phyloP scores from a whole-genome alignment of 306 rosid species.

The Cercis canadensis region DNA sequence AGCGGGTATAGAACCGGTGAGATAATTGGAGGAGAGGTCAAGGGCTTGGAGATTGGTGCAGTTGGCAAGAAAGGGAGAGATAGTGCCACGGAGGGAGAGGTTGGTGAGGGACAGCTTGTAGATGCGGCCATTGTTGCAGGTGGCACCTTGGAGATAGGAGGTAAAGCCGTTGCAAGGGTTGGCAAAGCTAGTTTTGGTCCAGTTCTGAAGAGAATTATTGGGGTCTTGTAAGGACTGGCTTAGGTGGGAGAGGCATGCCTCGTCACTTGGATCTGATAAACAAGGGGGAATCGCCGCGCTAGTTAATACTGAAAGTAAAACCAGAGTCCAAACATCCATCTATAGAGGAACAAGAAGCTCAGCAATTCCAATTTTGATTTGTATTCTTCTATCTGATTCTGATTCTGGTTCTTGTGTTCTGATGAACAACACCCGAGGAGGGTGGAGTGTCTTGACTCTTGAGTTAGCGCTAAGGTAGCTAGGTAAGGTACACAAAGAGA shows the following conservation, averaged over 20 bases:
- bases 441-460: not conserved
- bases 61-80: conserved; percentile 86
- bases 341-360: not conserved
- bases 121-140: conserved; percentile 94
- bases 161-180: conserved; percentile 87
- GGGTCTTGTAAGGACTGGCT: conserved; percentile 76
- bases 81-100: conserved; percentile 66
- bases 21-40: conserved; percentile 82
- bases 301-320: conserved; percentile 36
- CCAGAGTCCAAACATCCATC: conserved; percentile 51
- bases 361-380: not conserved
- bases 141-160: conserved; percentile 75
- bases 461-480: too few species aligned
- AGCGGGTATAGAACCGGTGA: conserved; percentile 79
- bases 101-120: conserved; percentile 87
- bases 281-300: conserved; percentile 32
- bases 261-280: conserved; percentile 88
- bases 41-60: conserved; percentile 93
- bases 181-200: conserved; percentile 70
- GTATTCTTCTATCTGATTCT: not conserved
- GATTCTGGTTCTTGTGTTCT: too few species aligned
- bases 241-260: conserved; percentile 68
- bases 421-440: too few species aligned
- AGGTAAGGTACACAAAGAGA: not conserved
- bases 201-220: conserved; percentile 55